Conservation (phyloP, 2,329 filamentous ascomycete genomes). For the Colletotrichum godetiae region DNA sequence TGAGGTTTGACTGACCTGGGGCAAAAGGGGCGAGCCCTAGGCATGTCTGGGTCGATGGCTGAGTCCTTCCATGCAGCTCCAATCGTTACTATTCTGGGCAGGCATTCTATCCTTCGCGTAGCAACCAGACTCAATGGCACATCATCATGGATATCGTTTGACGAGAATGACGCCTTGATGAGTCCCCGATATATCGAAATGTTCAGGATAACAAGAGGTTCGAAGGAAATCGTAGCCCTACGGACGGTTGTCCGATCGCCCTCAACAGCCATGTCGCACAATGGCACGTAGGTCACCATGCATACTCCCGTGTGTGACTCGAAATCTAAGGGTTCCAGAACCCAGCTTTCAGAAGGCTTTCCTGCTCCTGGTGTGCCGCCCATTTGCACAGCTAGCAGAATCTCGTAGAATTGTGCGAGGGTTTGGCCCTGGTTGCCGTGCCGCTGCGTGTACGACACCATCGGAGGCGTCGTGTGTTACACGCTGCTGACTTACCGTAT, state of each 20-base stretch:
- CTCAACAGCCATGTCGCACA: slow-evolving; percentile 29
- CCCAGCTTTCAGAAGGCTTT: background rate
- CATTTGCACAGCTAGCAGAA: slow-evolving; percentile 3
- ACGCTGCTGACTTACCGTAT: background rate
- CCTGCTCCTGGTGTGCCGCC: background rate
- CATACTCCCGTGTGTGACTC: slow-evolving; percentile 15
- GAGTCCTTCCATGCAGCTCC: background rate
- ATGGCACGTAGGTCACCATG: slow-evolving; percentile 30
- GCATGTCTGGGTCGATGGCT: background rate
- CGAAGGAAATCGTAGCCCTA: background rate
- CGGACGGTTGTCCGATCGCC: slow-evolving; percentile 17
- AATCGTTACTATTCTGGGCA: background rate
- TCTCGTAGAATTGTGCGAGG: slow-evolving; percentile 11
- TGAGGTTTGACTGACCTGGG: slow-evolving; percentile 11
- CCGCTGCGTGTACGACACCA: background rate
- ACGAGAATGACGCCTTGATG: background rate
- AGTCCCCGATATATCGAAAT: background rate
- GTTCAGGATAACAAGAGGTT: too few relatives aligned
- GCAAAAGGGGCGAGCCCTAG: background rate
- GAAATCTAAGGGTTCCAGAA: background rate
- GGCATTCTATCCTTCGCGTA: too few relatives aligned
- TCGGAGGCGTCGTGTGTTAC: slow-evolving; percentile 5
- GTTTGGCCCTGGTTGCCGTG: slow-evolving; percentile 25
- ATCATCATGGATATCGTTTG: background rate
- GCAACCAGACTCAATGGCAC: background rate